Evolutionary conservation across 257 asterid genomes (phyloP), one percentile per base, ranked within the genome.

Genomic region (Salvia splendens): DNA sequence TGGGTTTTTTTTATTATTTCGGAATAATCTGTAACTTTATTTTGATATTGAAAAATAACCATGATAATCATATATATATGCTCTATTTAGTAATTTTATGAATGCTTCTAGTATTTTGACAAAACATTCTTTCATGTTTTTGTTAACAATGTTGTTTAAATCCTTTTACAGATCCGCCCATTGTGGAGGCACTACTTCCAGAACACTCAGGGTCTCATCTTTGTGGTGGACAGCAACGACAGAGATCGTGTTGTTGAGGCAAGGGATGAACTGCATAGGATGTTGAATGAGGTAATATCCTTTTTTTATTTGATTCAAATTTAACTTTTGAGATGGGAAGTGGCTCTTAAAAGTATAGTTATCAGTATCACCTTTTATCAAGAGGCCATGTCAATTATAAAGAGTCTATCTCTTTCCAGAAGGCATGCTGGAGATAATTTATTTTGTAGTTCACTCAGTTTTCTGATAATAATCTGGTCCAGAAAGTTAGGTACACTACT

Each of bases 101-200:
- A 49, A 3, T 38, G 48, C 12, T 54, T 41, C 6, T 4, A 15
- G 48, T 52, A 38, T 17, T 42, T 33, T 28, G 3, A 40, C 1
- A 40, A 33, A 32, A 14, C 32, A 4, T 45, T 14, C 38, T 12
- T 58, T 47, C 30, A n/a, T 58, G 48, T 5, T 58, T 11, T n/a
- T 7, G 58, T 41, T 28, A 64, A 65, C 74, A 41, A 57, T 53
- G 11, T 30, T 49, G 62, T 15, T 16, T 48, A 45, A 10, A 41
- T 73, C 35, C n/a, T 75, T 72, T 70, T 68, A 59, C 80, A 92
- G 96, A 92, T 92, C 71, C 96, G 96, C 74, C 95, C 98, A 61
- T 70, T 92, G 86, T 91, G 98, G 98, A 89, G 98, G 88, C 96
- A 89, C 87, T 91, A 91, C 79, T 91, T 91, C 85, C 96, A 91